A percentile compares a stretch with the other conserved stretches of the same genome.
Evolutionary conservation across 23 red algal genomes (phyloP).

Genomic region (Gracilariopsis chorda): DNA sequence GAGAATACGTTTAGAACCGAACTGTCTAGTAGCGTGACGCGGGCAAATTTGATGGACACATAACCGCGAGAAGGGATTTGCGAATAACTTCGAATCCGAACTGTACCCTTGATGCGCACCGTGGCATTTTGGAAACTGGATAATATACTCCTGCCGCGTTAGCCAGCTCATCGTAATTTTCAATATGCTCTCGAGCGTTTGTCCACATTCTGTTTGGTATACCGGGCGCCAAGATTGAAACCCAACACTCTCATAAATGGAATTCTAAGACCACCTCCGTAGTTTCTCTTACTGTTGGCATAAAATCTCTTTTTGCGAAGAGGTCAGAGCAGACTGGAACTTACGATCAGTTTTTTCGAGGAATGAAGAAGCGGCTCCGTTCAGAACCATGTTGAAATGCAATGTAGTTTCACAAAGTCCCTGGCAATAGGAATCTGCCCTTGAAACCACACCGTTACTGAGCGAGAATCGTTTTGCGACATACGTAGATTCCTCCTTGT

Average conservation of each 20-base stretch:
- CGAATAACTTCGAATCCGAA: background rate
- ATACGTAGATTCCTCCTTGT: background rate
- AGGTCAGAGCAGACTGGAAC: background rate
- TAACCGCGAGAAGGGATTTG: background rate
- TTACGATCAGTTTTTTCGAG: background rate
- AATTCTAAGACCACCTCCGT: background rate
- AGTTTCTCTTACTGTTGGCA: background rate
- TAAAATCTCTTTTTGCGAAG: background rate
- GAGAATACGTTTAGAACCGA: background rate
- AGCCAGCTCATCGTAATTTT: background rate
- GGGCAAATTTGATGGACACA: background rate
- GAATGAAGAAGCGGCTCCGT: background rate
- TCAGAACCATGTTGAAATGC: background rate
- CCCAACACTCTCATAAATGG: background rate
- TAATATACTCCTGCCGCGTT: background rate
- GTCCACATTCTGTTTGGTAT: background rate
- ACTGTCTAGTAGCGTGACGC: background rate
- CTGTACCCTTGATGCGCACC: background rate
- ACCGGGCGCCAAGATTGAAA: background rate
- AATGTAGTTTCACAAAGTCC: background rate
- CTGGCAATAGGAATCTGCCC: background rate
- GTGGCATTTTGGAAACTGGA: background rate
- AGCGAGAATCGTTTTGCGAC: background rate
- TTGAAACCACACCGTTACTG: background rate
- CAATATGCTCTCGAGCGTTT: background rate